Evolutionary conservation across 78 protist genomes (phyloP).

Genomic region (Bodo saltans): DNA sequence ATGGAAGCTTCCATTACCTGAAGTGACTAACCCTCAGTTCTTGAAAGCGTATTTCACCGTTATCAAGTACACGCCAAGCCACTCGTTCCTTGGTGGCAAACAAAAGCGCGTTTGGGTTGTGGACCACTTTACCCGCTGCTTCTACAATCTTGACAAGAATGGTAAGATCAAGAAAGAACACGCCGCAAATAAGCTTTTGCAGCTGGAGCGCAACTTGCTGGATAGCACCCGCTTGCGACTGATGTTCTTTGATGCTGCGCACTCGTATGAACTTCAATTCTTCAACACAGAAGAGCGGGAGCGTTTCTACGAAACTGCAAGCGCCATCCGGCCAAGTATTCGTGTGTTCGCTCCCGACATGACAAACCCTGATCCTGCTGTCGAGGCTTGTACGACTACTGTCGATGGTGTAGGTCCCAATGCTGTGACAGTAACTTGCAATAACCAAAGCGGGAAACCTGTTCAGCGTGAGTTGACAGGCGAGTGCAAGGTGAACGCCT

Average conservation of each 20-base stretch:
- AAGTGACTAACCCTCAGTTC: conserved; percentile 16
- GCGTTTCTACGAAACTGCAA: conserved; percentile 31
- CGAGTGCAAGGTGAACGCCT: conserved; percentile 26
- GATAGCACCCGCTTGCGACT: conserved; percentile 18
- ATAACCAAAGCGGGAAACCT: not conserved
- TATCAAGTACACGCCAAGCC: conserved; percentile 9
- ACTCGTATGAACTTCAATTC: conserved; percentile 35
- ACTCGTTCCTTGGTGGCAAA: not conserved
- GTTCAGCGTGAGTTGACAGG: conserved; percentile 21
- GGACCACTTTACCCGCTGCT: conserved; percentile 33
- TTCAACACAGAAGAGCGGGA: conserved; percentile 17
- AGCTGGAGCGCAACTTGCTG: conserved; percentile 32
- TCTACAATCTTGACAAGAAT: conserved; percentile 23
- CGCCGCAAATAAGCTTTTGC: conserved; percentile 32
- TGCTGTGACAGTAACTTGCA: not conserved
- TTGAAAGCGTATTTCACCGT: conserved; percentile 31
- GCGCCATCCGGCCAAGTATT: conserved; percentile 33
- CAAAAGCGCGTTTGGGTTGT: conserved; percentile 22
- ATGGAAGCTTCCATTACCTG: conserved; percentile 21
- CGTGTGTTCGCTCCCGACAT: conserved; percentile 31
- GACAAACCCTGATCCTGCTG: conserved; percentile 16
- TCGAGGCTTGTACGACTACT: conserved; percentile 15
- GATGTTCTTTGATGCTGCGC: conserved; percentile 38
- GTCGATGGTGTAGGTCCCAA: conserved; percentile 15
- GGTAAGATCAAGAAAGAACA: conserved; percentile 37